phyloP scores from a whole-genome alignment of 2,329 filamentous ascomycete species.

The Clonostachys rhizophaga region DNA sequence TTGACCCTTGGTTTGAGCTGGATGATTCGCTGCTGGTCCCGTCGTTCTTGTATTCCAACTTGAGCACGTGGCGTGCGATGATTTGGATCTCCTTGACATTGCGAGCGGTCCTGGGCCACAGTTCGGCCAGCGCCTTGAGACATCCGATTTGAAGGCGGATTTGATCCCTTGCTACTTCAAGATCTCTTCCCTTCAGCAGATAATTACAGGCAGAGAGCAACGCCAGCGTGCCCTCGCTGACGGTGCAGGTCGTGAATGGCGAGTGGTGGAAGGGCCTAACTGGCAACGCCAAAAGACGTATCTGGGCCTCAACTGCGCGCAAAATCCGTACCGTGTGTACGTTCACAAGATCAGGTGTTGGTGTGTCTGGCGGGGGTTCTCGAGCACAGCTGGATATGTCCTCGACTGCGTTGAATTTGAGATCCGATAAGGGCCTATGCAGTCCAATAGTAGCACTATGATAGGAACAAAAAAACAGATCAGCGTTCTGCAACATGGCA shows the following conservation, averaged over 20 bases:
- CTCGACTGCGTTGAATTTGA: constrained; percentile 29
- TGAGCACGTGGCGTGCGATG: constrained; percentile 24
- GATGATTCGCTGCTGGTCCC: no score
- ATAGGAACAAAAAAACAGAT: background rate
- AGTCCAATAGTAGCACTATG: constrained; percentile 23
- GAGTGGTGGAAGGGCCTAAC: constrained; percentile 23
- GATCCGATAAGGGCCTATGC: constrained; percentile 30
- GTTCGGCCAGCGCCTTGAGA: constrained; percentile 23
- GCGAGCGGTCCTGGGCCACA: constrained; percentile 27
- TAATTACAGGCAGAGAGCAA: constrained; percentile 28
- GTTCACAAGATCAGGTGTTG: constrained; percentile 14
- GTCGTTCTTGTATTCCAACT: background rate
- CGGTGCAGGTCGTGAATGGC: constrained; percentile 34
- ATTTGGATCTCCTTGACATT: constrained; percentile 31
- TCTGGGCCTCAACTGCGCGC: constrained; percentile 27
- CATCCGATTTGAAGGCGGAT: constrained; percentile 34
- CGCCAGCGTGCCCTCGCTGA: constrained; percentile 26
- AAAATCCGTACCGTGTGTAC: constrained; percentile 32
- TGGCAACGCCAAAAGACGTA: constrained; percentile 29
- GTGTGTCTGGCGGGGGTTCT: constrained; percentile 8
- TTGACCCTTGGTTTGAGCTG: no score
- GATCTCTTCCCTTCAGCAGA: constrained; percentile 19
- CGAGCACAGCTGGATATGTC: constrained; percentile 27
- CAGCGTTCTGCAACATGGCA: background rate
- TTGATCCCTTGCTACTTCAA: constrained; percentile 29